Evolutionary conservation across 2,329 filamentous ascomycete species (phyloP).

Genomic region (Drechslera avenae): DNA sequence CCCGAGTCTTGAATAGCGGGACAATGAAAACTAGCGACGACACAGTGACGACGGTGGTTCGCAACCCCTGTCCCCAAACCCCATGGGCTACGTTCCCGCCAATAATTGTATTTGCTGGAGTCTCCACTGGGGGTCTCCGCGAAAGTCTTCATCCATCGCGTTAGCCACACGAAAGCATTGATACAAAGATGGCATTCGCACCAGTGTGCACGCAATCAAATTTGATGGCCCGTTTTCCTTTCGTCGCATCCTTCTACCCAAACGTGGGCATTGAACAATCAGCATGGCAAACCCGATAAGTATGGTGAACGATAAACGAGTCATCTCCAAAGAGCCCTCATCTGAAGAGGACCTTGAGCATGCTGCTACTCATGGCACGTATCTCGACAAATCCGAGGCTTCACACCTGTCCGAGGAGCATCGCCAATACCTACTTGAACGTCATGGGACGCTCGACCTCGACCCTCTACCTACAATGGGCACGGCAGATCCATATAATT

Average conservation of each 20-base stretch:
- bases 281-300: not conserved
- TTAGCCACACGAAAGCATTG: not conserved
- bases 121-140: slow-evolving; percentile 22
- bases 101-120: slow-evolving; percentile 21
- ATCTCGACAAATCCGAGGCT: slow-evolving; percentile 31
- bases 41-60: slow-evolving; percentile 7
- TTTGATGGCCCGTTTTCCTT: not conserved
- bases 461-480: slow-evolving; percentile 59
- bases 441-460: slow-evolving; percentile 61
- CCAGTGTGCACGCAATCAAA: not conserved
- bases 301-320: slow-evolving; percentile 16
- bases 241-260: not conserved
- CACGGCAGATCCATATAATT: slow-evolving; percentile 62
- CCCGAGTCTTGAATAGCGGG: slow-evolving; percentile 3
- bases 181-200: slow-evolving; percentile 19
- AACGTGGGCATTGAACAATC: not conserved
- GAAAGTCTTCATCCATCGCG: slow-evolving; percentile 1
- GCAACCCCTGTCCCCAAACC: slow-evolving; percentile 14
- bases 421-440: slow-evolving; percentile 56
- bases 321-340: not conserved
- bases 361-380: slow-evolving; percentile 35
- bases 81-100: slow-evolving; percentile 8
- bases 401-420: slow-evolving; percentile 52
- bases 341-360: slow-evolving; percentile 33
- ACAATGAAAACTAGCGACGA: slow-evolving; percentile 16